Evolutionary conservation across 306 rosid species (phyloP).

Genomic region (Styphnolobium japonicum): DNA sequence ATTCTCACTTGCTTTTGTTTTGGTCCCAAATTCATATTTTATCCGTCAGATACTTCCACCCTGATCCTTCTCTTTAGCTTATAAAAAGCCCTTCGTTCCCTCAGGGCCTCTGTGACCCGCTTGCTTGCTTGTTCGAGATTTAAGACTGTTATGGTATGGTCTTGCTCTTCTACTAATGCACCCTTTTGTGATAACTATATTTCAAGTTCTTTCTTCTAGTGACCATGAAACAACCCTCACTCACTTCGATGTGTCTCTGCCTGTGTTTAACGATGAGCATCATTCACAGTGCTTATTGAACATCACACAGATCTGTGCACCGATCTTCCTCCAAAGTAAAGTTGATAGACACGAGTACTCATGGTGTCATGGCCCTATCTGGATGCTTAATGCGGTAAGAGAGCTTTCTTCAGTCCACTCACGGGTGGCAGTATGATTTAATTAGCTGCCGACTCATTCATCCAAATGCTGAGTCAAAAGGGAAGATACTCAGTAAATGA

Average conservation of each 20-base stretch:
- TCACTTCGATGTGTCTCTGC: not conserved
- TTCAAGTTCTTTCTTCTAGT: not conserved
- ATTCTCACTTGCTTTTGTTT: not conserved
- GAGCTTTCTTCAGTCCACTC: conserved; percentile 99
- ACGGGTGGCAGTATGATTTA: conserved; percentile 56
- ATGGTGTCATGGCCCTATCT: not conserved
- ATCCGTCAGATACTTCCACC: not conserved
- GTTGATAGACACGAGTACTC: not conserved
- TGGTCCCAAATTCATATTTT: not conserved
- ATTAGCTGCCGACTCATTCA: conserved; percentile 98
- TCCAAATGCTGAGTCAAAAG: conserved; percentile 68
- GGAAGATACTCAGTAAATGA: conserved; percentile 55
- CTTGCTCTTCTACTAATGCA: not conserved
- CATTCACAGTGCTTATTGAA: not conserved
- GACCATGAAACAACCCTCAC: not conserved
- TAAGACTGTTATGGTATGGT: not conserved
- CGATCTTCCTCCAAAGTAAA: not conserved
- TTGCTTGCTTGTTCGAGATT: not conserved
- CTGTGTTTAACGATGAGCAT: not conserved
- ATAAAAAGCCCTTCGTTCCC: conserved; percentile 36
- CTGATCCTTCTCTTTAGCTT: conserved; percentile 15
- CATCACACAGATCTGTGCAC: not conserved
- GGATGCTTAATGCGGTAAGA: conserved; percentile 26
- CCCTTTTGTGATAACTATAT: not conserved
- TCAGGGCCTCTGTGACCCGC: not conserved